A percentile compares a stretch with the other conserved stretches of the same genome.
Evolutionary conservation across 192 early-diverging fungal species (phyloP).

Genomic region (Linnemannia zychae): DNA sequence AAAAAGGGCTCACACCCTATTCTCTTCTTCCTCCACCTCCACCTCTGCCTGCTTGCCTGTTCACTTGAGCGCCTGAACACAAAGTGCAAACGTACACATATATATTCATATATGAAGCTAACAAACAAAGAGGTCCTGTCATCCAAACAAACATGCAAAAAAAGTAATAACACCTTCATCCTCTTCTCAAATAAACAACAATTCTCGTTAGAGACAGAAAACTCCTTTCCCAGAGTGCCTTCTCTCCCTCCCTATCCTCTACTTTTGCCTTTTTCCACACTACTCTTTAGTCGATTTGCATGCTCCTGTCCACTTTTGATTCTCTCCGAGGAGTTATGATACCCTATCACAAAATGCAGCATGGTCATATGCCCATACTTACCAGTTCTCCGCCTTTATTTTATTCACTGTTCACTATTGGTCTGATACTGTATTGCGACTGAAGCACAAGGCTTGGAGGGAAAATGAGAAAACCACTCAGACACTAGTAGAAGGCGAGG

Average conservation of each 20-base stretch:
- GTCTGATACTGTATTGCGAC: not conserved
- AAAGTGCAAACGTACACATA: not conserved
- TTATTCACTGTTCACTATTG: not conserved
- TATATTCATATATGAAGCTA: not conserved
- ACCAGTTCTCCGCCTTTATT: not conserved
- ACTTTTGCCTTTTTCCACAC: not conserved
- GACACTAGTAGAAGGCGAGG: not conserved
- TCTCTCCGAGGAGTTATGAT: not conserved
- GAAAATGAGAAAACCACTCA: constrained; percentile 3
- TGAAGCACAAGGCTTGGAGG: not conserved
- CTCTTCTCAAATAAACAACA: not conserved
- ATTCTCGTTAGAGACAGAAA: not conserved
- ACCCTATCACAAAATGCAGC: not conserved
- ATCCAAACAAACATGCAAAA: not conserved
- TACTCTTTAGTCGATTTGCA: not conserved
- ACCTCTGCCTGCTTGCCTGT: not conserved
- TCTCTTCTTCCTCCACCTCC: not conserved
- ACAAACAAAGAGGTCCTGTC: not conserved
- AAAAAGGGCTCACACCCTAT: not conserved
- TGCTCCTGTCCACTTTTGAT: not conserved
- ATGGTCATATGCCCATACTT: not conserved
- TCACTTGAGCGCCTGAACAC: not conserved
- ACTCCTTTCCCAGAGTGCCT: not conserved
- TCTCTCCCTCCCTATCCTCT: not conserved
- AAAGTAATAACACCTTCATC: not conserved